Evolutionary conservation across 2,329 filamentous ascomycete species (phyloP), one percentile per base, ranked within the genome.

Genomic region (Trichoderma koningii): DNA sequence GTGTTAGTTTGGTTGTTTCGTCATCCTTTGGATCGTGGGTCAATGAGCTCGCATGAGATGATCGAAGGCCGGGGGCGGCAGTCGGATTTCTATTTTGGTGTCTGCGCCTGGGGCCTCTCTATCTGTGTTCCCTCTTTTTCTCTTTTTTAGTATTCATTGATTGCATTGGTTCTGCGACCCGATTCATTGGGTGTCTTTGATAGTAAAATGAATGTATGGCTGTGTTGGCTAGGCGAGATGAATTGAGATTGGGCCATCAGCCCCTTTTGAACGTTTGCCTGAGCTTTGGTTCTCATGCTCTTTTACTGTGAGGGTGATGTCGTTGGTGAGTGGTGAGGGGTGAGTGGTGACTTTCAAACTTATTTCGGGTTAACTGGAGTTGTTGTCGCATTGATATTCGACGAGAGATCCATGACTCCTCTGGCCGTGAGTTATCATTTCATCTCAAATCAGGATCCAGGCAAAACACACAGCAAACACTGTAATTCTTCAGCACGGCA

Each of bases 171-270:
- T 50, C 26, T 45, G 19, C 23, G n/a, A 0, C 7, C 34, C 38
- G n/a, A 38, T 34, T 19, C 45, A 41, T 51, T 42, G 34, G 34
- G 34, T 34, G 9, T 34, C 34, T 38, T 47, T 38, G 56, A 47
- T 55, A 55, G 50, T 63, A 55, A 63, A 47, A 47, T 53, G 60
- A 63, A 63, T 38, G 34, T 63, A 26, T 63, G 41, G 14, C 60
- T 21, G 41, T 53, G 48, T 47, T 55, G 60, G 41, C 21, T 63
- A 63, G 50, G 60, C 60, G 60, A 63, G 50, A 63, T 63, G 60
- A 63, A 42, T 21, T 23, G 38, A 15, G 41, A 47, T 34, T 23
- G 41, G 48, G 48, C 5, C 34, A 38, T 38, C 47, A 38, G 48
- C 51, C 50, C 38, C 48, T 62, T 6, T 45, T 26, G 26, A 19